phyloP scores from a whole-genome alignment of 441 rosid species.

The Raphanus hybrid region DNA sequence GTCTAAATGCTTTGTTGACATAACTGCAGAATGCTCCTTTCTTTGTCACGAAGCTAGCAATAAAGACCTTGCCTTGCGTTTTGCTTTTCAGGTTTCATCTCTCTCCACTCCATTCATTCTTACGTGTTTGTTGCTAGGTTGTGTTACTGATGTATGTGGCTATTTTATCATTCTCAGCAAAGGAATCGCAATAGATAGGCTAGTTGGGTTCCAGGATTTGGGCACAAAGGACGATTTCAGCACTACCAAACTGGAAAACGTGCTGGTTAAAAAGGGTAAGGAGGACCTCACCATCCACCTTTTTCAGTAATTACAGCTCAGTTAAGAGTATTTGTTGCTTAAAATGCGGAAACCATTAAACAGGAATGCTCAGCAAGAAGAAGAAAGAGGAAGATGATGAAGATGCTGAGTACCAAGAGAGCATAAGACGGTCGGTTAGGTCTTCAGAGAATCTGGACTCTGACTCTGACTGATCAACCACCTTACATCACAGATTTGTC shows the following conservation, averaged over 20 bases:
- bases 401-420: conserved; percentile 55
- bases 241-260: conserved; percentile 57
- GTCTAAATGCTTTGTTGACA: conserved; percentile 7
- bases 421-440: conserved; percentile 59
- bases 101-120: background rate
- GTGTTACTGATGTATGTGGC: conserved; percentile 7
- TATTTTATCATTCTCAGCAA: conserved; percentile 49
- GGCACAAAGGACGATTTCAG: conserved; percentile 86
- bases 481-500: background rate
- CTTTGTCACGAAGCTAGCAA: conserved; percentile 82
- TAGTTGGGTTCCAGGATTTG: conserved; percentile 87
- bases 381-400: conserved; percentile 61
- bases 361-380: conserved; percentile 78
- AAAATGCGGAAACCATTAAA: conserved; percentile 5
- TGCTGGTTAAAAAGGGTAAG: conserved; percentile 73
- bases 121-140: background rate
- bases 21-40: conserved; percentile 91
- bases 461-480: conserved; percentile 66
- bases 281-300: background rate
- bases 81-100: conserved; percentile 74
- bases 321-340: background rate
- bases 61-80: conserved; percentile 92
- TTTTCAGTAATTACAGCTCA: background rate
- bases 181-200: conserved; percentile 78
- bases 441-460: conserved; percentile 61